phyloP scores from a whole-genome alignment of 2,329 filamentous ascomycete genomes.

The Xylariaceae sp. region DNA sequence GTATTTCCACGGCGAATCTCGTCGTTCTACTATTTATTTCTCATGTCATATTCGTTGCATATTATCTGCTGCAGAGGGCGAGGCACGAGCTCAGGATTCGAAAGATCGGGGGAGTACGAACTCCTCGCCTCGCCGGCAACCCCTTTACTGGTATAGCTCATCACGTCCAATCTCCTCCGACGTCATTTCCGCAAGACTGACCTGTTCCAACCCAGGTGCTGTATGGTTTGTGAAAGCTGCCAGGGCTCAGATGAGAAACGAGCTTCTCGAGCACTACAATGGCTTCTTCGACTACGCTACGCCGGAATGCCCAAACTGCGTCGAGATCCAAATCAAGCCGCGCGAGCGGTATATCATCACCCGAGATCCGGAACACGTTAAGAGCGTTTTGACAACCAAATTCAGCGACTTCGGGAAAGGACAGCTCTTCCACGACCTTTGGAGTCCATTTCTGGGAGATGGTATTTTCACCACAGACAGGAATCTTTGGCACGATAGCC shows the following conservation, averaged over 20 bases:
- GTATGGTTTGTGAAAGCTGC: conserved; percentile 24
- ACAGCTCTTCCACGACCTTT: conserved; percentile 34
- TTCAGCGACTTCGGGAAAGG: conserved; percentile 53
- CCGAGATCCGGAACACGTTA: conserved; percentile 52
- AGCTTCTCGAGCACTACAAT: conserved; percentile 29
- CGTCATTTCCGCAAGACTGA: conserved; percentile 2
- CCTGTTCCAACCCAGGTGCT: conserved; percentile 5
- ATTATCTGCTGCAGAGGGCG: neutral
- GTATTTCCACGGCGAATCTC: too few relatives aligned
- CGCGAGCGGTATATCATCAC: conserved; percentile 40
- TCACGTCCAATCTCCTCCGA: neutral
- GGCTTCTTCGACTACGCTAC: conserved; percentile 24
- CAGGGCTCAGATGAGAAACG: conserved; percentile 27
- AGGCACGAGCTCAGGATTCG: neutral
- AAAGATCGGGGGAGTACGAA: neutral
- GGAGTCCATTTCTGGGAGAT: conserved; percentile 47
- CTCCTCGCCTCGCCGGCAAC: neutral
- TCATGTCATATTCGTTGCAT: too few relatives aligned
- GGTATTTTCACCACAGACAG: conserved; percentile 54
- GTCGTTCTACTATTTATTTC: too few relatives aligned
- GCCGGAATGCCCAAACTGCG: conserved; percentile 29
- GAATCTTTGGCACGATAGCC: conserved; percentile 47
- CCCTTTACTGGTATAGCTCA: neutral
- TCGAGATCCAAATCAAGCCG: conserved; percentile 32
- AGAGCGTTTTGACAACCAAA: conserved; percentile 50